phyloP scores from a whole-genome alignment of 345 rosid genomes.

The Lepidium aucheri region DNA sequence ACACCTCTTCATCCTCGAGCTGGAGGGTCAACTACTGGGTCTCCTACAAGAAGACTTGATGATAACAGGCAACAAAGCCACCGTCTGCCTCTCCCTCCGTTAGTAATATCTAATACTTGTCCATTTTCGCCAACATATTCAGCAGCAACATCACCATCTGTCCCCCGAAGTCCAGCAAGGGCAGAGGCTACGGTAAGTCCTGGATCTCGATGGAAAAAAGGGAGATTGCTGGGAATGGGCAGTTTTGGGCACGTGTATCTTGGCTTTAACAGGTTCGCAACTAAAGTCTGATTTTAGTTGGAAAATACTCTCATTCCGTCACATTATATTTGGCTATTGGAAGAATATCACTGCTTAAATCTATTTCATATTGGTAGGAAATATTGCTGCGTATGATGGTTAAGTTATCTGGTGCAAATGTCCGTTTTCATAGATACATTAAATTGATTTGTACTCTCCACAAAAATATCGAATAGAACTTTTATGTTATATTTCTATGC shows the following conservation, averaged over 20 bases:
- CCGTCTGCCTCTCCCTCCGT: slow-evolving; percentile 84
- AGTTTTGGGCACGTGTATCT: slow-evolving; percentile 62
- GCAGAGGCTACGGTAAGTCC: slow-evolving; percentile 70
- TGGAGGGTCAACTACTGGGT: slow-evolving; percentile 57
- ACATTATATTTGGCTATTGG: background rate
- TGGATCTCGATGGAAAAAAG: slow-evolving; percentile 60
- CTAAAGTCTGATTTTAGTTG: background rate
- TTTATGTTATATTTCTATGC: background rate
- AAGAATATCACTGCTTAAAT: background rate
- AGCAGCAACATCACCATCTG: slow-evolving; percentile 85
- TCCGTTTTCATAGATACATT: background rate
- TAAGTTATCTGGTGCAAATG: background rate
- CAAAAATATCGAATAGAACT: background rate
- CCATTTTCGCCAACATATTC: slow-evolving; percentile 88
- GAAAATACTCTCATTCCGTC: background rate
- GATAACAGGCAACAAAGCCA: slow-evolving; percentile 87
- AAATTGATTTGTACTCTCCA: background rate
- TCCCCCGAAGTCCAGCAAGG: slow-evolving; percentile 91
- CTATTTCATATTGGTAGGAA: background rate
- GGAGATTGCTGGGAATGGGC: slow-evolving; percentile 56
- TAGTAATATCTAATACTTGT: slow-evolving; percentile 56
- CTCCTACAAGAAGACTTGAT: slow-evolving; percentile 61
- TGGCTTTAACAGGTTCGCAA: slow-evolving; percentile 58
- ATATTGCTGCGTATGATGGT: background rate
- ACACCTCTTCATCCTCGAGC: slow-evolving; percentile 96